These are phyloP conservation scores for Penicillium atrosanguineum DNA, from an alignment of 495 filamentous ascomycete genomes.

Conservation along the genomic window DNA sequence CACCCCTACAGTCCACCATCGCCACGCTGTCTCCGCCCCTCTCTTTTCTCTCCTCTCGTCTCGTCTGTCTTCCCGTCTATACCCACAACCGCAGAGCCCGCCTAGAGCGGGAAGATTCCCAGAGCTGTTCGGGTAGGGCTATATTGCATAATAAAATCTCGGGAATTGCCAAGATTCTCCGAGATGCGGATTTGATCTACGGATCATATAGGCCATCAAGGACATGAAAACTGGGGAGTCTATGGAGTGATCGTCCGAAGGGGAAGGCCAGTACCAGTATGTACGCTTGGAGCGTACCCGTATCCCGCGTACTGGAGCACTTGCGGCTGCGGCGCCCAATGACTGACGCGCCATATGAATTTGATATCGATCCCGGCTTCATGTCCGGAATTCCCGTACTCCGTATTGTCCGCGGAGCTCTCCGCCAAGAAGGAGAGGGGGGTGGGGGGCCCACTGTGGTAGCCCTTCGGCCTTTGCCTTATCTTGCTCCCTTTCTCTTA, in stretches of 20 bases:
- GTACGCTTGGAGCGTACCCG: conserved; percentile 2
- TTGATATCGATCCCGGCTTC: conserved; percentile 25
- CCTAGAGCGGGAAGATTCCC: conserved; percentile 10
- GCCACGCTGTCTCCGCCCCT: neutral
- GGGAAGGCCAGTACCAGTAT: neutral
- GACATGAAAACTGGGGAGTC: conserved; percentile 25
- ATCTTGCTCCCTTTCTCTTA: too few species aligned
- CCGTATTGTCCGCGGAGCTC: conserved; percentile 14
- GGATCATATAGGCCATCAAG: neutral
- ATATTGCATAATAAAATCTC: neutral
- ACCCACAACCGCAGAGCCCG: conserved; percentile 28
- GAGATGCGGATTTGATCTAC: neutral
- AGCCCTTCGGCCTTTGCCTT: too few species aligned
- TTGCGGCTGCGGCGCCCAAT: conserved; percentile 32
- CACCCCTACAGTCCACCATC: too few species aligned
- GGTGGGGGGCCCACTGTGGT: too few species aligned
- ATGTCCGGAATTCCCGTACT: conserved; percentile 20
- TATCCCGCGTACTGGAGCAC: conserved; percentile 18
- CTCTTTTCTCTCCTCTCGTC: neutral
- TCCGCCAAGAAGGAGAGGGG: neutral
- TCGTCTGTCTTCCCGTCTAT: neutral
- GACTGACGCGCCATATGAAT: conserved; percentile 17
- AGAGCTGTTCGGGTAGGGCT: neutral
- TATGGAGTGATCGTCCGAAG: conserved; percentile 21
- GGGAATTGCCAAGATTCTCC: conserved; percentile 13